phyloP scores from a whole-genome alignment of 2,329 filamentous ascomycete species.

The Ophiocordyceps polyrhachis-furcata region DNA sequence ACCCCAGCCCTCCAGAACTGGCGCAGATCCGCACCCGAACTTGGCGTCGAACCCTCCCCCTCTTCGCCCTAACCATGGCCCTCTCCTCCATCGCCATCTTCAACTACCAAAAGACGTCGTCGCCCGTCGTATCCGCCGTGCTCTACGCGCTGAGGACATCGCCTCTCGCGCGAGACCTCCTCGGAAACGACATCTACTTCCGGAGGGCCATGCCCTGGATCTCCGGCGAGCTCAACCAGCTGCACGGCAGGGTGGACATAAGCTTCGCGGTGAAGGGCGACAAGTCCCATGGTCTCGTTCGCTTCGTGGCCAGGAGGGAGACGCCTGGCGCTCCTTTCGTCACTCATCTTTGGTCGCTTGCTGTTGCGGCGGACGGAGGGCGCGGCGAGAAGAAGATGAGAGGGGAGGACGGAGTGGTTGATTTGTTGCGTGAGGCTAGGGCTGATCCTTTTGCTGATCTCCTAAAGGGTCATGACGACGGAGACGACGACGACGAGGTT shows the following conservation, averaged over 20 bases:
- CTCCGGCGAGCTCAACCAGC: constrained; percentile 73
- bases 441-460: background rate
- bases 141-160: constrained; percentile 84
- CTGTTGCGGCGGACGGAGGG: background rate
- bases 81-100: constrained; percentile 72
- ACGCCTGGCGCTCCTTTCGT: constrained; percentile 47
- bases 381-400: background rate
- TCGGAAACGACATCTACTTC: constrained; percentile 82
- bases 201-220: constrained; percentile 67
- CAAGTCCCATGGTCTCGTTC: constrained; percentile 50
- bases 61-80: constrained; percentile 58
- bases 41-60: constrained; percentile 57
- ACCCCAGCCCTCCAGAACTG: background rate
- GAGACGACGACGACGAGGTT: background rate
- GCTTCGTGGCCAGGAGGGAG: constrained; percentile 59
- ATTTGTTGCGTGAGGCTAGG: background rate
- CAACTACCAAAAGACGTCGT: constrained; percentile 97
- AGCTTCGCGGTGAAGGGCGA: constrained; percentile 72
- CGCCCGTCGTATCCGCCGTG: constrained; percentile 66
- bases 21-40: constrained; percentile 23
- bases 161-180: constrained; percentile 48
- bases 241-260: constrained; percentile 82
- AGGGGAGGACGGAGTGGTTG: background rate
- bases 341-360: constrained; percentile 27
- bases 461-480: background rate